A percentile compares a stretch with the other conserved stretches of the same genome.
These are phyloP conservation scores for Rhizoctonia solani DNA, from an alignment of 1,284 basidiomycete genomes.

Conservation along the genomic window DNA sequence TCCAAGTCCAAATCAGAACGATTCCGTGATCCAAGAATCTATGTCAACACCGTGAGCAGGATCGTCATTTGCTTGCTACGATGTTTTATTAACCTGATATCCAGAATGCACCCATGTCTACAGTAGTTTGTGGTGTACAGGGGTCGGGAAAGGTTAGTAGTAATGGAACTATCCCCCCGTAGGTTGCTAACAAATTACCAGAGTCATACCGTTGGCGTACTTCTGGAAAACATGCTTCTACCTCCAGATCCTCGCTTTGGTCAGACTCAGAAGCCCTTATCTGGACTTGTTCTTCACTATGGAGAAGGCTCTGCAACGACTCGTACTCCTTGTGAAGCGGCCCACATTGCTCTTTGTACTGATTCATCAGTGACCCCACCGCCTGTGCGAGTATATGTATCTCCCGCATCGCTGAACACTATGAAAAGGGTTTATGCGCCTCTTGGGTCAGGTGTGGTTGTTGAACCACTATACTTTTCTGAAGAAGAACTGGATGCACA, in stretches of 20 bases:
- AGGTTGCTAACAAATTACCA: not conserved
- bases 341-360: constrained; percentile 57
- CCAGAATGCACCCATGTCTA: constrained; percentile 64
- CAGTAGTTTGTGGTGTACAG: constrained; percentile 61
- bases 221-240: constrained; percentile 69
- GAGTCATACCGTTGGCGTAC: constrained; percentile 63
- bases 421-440: constrained; percentile 61
- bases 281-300: constrained; percentile 67
- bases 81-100: not conserved
- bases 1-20: constrained; percentile 33
- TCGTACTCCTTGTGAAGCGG: constrained; percentile 64
- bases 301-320: constrained; percentile 61
- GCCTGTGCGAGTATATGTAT: constrained; percentile 61
- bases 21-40: constrained; percentile 43
- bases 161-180: not conserved
- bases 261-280: constrained; percentile 55
- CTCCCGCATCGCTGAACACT: constrained; percentile 61
- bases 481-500: constrained; percentile 68
- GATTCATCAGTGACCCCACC: constrained; percentile 51
- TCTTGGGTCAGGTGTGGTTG: constrained; percentile 54
- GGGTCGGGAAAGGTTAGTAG: constrained; percentile 63
- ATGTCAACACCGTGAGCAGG: constrained; percentile 45
- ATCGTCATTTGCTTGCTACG: not conserved
- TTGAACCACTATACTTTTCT: constrained; percentile 61
- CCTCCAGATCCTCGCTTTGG: constrained; percentile 55